These are phyloP conservation scores for Candida quercuum DNA, from an alignment of 805 yeast species.

Conservation along the genomic window DNA sequence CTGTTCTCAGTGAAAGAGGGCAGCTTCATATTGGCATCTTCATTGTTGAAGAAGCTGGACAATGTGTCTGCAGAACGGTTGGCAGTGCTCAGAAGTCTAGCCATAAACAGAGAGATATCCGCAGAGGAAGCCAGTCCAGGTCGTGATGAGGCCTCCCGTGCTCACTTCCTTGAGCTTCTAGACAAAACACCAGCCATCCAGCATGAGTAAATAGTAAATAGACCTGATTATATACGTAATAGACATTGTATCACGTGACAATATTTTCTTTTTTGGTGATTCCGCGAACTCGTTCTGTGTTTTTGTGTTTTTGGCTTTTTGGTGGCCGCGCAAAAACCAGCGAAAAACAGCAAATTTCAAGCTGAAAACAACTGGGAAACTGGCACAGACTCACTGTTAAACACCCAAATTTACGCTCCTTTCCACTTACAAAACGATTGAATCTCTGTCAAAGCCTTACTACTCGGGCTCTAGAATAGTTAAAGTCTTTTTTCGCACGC, in stretches of 20 bases:
- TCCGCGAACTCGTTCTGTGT: background rate
- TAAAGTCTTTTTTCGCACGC: background rate
- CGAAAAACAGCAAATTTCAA: background rate
- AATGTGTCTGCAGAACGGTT: background rate
- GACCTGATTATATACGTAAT: no score
- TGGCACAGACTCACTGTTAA: background rate
- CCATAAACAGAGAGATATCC: background rate
- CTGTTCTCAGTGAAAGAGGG: background rate
- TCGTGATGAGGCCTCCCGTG: background rate
- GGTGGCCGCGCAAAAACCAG: no score
- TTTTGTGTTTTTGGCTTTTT: background rate
- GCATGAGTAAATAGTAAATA: background rate
- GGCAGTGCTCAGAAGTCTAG: no score
- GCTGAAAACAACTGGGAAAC: background rate
- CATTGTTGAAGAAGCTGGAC: background rate
- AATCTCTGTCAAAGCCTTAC: no score
- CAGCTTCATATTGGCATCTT: background rate
- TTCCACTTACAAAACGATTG: background rate
- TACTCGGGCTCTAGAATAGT: no score
- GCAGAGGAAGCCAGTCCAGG: constrained; percentile 4
- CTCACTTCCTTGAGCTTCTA: background rate
- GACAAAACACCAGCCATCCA: no score
- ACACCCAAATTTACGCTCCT: background rate
- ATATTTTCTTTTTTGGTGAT: background rate
- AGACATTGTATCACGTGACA: no score